Conservation (phyloP, 1,139 yeast genomes). For the Hemisphaericaspora xylofermentans region DNA sequence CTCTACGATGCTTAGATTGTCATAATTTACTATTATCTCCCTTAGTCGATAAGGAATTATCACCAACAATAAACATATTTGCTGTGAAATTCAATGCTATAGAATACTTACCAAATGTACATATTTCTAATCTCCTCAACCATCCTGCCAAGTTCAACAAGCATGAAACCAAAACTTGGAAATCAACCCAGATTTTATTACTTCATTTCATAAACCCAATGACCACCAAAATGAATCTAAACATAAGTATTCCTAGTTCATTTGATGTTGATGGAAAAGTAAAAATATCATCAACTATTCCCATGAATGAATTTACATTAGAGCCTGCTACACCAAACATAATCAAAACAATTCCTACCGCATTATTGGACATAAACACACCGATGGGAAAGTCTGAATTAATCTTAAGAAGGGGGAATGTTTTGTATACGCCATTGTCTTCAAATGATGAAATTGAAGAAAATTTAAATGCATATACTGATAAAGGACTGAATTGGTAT, state of each 20-base stretch:
- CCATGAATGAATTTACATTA: slow-evolving; percentile 21
- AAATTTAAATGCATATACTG: slow-evolving; percentile 23
- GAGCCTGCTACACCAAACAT: slow-evolving; percentile 6
- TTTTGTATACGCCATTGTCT: slow-evolving; percentile 6
- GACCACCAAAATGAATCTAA: slow-evolving; percentile 5
- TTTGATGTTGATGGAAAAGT: background rate
- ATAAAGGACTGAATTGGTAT: slow-evolving; percentile 34
- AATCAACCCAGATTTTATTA: slow-evolving; percentile 17
- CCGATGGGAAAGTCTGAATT: slow-evolving; percentile 32
- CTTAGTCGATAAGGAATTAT: slow-evolving; percentile 18
- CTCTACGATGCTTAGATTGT: slow-evolving; percentile 31
- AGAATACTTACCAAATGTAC: slow-evolving; percentile 30
- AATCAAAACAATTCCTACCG: slow-evolving; percentile 30
- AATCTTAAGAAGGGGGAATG: slow-evolving; percentile 22
- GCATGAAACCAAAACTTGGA: slow-evolving; percentile 10
- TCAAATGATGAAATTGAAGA: slow-evolving; percentile 15
- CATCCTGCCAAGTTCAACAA: slow-evolving; percentile 6
- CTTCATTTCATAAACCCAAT: slow-evolving; percentile 35
- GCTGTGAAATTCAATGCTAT: slow-evolving; percentile 32
- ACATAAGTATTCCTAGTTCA: slow-evolving; percentile 11
- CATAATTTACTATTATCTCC: slow-evolving; percentile 28
- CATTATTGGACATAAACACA: slow-evolving; percentile 30
- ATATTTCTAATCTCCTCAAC: slow-evolving; percentile 9
- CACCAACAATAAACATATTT: slow-evolving; percentile 32
- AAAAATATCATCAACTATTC: slow-evolving; percentile 21